Evolutionary conservation across 2,329 filamentous ascomycete genomes (phyloP).

Genomic region (Epichloe baconii): DNA sequence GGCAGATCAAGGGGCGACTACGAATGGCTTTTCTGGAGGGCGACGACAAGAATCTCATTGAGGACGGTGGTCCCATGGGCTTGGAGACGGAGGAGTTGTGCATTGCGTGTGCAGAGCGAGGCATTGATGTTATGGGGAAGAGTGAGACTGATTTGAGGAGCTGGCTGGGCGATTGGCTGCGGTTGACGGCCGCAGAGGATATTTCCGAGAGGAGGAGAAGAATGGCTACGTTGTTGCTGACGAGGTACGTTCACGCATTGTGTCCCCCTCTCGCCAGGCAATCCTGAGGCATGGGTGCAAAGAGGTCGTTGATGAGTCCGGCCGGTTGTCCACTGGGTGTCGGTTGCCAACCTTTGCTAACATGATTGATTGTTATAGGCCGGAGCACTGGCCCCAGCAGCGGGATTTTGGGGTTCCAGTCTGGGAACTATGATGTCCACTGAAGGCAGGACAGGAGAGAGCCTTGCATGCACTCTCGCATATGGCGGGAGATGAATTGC

Average conservation of each 20-base stretch:
- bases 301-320: no score
- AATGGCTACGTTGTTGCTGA: slow-evolving; percentile 27
- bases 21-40: slow-evolving; percentile 50
- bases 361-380: slow-evolving; percentile 12
- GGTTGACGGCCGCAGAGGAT: slow-evolving; percentile 26
- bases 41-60: slow-evolving; percentile 58
- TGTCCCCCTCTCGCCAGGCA: background rate
- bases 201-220: slow-evolving; percentile 23
- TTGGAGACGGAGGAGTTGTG: slow-evolving; percentile 52
- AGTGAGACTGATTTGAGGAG: slow-evolving; percentile 43
- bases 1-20: slow-evolving; percentile 38
- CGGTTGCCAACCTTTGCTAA: slow-evolving; percentile 5
- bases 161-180: slow-evolving; percentile 34
- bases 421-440: slow-evolving; percentile 23
- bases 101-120: slow-evolving; percentile 59
- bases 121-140: slow-evolving; percentile 42
- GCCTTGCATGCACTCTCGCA: background rate
- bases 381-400: slow-evolving; percentile 27
- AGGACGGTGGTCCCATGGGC: slow-evolving; percentile 42
- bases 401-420: slow-evolving; percentile 28
- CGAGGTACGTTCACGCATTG: slow-evolving; percentile 21
- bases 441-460: background rate
- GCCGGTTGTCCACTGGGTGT: no score
- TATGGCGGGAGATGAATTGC: background rate
- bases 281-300: no score